Percentiles rank a stretch among this genome's conserved stretches.
Conservation (phyloP, 202 grass and related monocot species). For the Schoenoplectus tabernaemontani region DNA sequence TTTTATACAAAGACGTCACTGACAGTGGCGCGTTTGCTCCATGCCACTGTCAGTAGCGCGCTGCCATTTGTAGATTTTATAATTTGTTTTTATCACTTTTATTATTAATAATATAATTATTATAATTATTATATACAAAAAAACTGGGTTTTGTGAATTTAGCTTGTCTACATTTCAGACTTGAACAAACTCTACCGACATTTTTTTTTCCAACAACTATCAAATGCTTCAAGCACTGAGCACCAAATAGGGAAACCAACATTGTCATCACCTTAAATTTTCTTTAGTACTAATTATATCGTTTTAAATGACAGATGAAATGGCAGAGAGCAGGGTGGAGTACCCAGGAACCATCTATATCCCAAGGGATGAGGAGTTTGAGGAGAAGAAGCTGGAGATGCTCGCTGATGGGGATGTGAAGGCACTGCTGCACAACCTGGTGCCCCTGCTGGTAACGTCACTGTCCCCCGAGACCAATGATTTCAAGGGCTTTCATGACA, state of each 20-base stretch:
- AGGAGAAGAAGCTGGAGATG: constrained; percentile 87
- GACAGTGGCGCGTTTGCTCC: too few relatives aligned
- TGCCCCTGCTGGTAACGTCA: constrained; percentile 53
- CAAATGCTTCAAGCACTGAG: not conserved
- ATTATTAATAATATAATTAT: too few relatives aligned
- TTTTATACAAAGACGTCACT: too few relatives aligned
- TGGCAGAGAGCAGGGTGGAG: constrained; percentile 61
- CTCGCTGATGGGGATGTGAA: constrained; percentile 46
- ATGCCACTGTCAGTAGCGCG: too few relatives aligned
- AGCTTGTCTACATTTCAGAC: too few relatives aligned
- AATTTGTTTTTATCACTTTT: too few relatives aligned
- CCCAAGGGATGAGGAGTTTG: constrained; percentile 74
- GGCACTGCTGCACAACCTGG: constrained; percentile 78
- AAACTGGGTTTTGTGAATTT: not conserved
- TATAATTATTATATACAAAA: too few relatives aligned
- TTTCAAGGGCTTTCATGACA: constrained; percentile 73
- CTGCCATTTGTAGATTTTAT: too few relatives aligned
- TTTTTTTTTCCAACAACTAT: not conserved
- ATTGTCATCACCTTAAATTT: not conserved
- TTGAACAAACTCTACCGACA: not conserved
- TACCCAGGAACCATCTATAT: constrained; percentile 66
- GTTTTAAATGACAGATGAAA: constrained; percentile 31
- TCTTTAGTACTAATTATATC: not conserved
- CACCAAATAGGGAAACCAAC: not conserved
- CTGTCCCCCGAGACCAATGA: constrained; percentile 47